phyloP scores from a whole-genome alignment of 768 basidiomycete genomes.

The Auricularia sp. region DNA sequence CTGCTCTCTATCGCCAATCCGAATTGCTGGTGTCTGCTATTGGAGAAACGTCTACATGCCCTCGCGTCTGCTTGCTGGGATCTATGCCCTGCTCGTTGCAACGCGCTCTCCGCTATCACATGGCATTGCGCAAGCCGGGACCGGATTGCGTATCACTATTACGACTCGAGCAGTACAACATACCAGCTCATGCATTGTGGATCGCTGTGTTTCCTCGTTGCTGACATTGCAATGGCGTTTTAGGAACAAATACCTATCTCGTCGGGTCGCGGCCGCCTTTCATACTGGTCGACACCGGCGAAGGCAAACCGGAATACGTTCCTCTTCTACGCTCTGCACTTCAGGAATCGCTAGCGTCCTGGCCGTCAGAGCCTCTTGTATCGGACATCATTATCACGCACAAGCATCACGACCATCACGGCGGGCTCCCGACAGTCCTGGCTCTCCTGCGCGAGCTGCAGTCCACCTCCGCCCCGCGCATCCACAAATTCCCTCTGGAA shows the following conservation, averaged over 20 bases:
- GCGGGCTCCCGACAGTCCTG: conserved; percentile 65
- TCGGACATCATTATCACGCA: conserved; percentile 91
- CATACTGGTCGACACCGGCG: conserved; percentile 74
- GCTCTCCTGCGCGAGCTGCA: conserved; percentile 48
- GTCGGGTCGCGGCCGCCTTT: conserved; percentile 61
- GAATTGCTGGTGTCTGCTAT: no score
- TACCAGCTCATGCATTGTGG: no score
- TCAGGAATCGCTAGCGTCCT: conserved; percentile 22
- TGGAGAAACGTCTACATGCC: no score
- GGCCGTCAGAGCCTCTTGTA: conserved; percentile 34
- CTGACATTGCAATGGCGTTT: background rate
- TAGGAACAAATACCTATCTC: conserved; percentile 87
- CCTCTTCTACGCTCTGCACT: conserved; percentile 55
- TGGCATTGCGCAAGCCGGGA: no score
- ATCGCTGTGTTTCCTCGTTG: background rate
- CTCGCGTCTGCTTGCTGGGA: no score
- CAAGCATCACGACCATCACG: conserved; percentile 79
- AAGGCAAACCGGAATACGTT: conserved; percentile 60
- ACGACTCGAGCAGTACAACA: background rate
- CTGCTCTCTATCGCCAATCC: no score
- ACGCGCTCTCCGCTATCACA: no score
- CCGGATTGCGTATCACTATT: background rate
- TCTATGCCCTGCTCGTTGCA: no score
- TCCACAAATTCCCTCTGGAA: conserved; percentile 59
- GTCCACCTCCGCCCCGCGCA: conserved; percentile 35